Evolutionary conservation across 2,329 filamentous ascomycete species (phyloP), one percentile per base, ranked within the genome.

Genomic region (Harringtonia lauricola): DNA sequence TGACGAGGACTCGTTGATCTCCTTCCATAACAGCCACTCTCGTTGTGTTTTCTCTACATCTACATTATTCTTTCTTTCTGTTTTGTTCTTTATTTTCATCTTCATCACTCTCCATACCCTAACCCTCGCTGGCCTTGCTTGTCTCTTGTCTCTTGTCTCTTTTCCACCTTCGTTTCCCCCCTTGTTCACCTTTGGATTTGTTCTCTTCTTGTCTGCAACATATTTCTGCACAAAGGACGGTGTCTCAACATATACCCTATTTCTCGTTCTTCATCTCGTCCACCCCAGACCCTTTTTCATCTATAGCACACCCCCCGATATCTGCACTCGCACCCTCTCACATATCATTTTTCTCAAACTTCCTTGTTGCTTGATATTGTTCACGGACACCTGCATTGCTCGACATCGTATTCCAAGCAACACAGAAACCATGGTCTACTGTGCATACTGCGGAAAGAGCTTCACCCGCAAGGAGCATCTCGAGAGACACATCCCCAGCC

Each of bases 391-490:
- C 24, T 26, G 24, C 7, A 26, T 26, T 36, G 30, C 30, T 33
- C 30, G 13, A 33, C n/a, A 33, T 29, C 30, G 13, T 15, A 13
- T 33, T 8, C 8, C 30, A 10, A 26, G 24, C 24, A 26, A 26
- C 24, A 10, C 10, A 6, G 24, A 6, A 6, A 57, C 52, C 43
- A 64, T 64, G 62, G 61, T 74, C 39, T 74, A 62, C 54, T 75
- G 71, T 51, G 62, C 70, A 17, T 74, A 74, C 52, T 75, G 71
- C 52, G 71, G 71, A 44, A 73, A 70, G 58, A 61, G 59, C 52
- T 75, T 75, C 55, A 73, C 69, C 40, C 64, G 71, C 51, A 74
- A 74, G 54, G 71, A 75, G 51, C 71, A 75, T 53, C 56, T 74
- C n/a, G 71, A 75, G 51, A 65, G 71, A 49, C 71, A 74, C 47